Evolutionary conservation across 2,329 filamentous ascomycete genomes (phyloP).

Genomic region (Cordyceps militaris): DNA sequence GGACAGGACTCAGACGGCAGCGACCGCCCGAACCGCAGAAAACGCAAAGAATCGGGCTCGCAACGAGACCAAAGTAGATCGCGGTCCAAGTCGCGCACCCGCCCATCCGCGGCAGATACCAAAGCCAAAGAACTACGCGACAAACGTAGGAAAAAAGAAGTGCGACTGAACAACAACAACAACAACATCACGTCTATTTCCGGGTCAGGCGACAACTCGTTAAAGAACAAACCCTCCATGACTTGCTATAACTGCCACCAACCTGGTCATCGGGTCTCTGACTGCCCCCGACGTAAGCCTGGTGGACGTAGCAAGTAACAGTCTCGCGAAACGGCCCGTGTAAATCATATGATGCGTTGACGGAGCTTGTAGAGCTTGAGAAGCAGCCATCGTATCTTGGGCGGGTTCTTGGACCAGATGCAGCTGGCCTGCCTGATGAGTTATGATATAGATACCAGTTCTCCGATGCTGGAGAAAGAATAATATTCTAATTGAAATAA

Average conservation of each 20-base stretch:
- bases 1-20: constrained; percentile 18
- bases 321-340: not conserved
- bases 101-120: constrained; percentile 19
- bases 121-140: constrained; percentile 46
- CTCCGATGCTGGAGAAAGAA: not conserved
- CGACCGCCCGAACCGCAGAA: constrained; percentile 20
- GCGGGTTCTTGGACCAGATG: not conserved
- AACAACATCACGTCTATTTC: constrained; percentile 58
- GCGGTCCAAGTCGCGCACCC: constrained; percentile 26
- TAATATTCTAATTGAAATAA: not conserved
- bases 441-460: not conserved
- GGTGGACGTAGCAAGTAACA: constrained; percentile 2
- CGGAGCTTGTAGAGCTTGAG: not conserved
- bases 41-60: constrained; percentile 21
- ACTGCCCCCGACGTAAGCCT: constrained; percentile 41
- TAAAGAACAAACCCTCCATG: constrained; percentile 21
- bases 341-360: not conserved
- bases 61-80: constrained; percentile 22
- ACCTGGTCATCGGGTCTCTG: constrained; percentile 50
- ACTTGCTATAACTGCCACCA: constrained; percentile 57
- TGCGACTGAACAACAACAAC: constrained; percentile 53
- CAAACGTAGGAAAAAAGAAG: constrained; percentile 56
- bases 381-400: not conserved
- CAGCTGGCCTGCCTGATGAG: constrained; percentile 5
- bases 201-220: constrained; percentile 23